Base-by-base conservation (phyloP, 2,329 filamentous ascomycete species). In the Cladosporium sp. region DNA sequence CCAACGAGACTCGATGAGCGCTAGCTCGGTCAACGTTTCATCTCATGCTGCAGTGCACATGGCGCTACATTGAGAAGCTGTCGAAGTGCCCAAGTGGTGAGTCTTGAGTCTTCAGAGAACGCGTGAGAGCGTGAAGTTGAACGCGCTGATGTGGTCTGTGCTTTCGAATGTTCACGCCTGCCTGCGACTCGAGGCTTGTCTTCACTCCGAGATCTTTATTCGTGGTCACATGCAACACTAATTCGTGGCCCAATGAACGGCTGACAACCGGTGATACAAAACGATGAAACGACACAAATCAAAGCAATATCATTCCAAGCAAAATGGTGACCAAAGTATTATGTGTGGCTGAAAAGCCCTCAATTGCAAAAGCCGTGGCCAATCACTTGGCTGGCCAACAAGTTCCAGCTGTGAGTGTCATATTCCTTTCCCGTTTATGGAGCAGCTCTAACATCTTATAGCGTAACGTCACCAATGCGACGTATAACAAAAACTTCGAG, bases 351-450 rank as follows among this genome's bases (percentile, higher is more conserved):
- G 88, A 92, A 74, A 92, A 99, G 81, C 92, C 92, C 37, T 96
- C 93, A 42, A 97, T 99, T 63, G 91, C 94, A 59, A 97, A 94
- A 75, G 92, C 93, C 38, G 93, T 99, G 51, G 90, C 94, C 39
- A 84, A 86, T 59, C 93, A 97, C 78, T 82, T 99, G 28, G 89
- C 89, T 34, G 93, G 94, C 51, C 90, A 90, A 50, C 78, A 78
- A 17, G 80, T 87, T 60, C 83, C 84, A 72, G 87, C 84, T 57
- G 91, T 95, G 75, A 74, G 87, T 56, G 20, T n/a, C 15, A 34
- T 34, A 37, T 49, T 19, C 52, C 5, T 8, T 5, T 39, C 25
- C 25, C 8, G 3, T 25, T 3, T 40, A 37, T 58, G 14, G 4
- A 22, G 11, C 5, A 38, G 8, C 25, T 60, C 58, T 66, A 45